Conservation (phyloP, 768 basidiomycete genomes). For the Kwoniella newhampshirensis region DNA sequence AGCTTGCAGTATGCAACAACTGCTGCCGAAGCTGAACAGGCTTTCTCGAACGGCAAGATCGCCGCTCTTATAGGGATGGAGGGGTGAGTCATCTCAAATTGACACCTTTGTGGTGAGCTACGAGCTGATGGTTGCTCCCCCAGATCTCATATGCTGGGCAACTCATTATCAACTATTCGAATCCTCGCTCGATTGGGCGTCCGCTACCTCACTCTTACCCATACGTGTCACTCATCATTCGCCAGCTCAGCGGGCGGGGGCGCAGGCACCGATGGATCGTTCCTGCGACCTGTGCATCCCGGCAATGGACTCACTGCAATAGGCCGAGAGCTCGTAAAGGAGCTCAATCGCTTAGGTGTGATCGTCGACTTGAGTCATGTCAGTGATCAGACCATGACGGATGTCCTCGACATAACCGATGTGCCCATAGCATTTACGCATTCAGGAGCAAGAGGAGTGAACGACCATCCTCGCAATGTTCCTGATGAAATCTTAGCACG, state of each 20-base stretch:
- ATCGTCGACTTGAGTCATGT: conserved; percentile 32
- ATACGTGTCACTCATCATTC: conserved; percentile 26
- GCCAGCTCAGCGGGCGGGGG: conserved; percentile 26
- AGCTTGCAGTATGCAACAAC: conserved; percentile 1
- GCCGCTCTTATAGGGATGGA: conserved; percentile 26
- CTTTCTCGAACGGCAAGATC: conserved; percentile 18
- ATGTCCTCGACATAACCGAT: conserved; percentile 19
- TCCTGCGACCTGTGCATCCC: conserved; percentile 12
- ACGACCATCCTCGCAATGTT: conserved; percentile 32
- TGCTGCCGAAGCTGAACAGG: conserved; percentile 1
- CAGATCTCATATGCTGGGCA: conserved; percentile 28
- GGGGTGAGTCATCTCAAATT: conserved; percentile 11
- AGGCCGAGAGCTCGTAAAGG: conserved; percentile 18
- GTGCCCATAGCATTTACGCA: conserved; percentile 29
- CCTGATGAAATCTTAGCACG: conserved; percentile 22
- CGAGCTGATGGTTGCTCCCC: background rate
- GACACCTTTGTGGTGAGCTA: background rate
- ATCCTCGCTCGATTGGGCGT: conserved; percentile 24
- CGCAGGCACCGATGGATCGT: conserved; percentile 14
- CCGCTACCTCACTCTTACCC: conserved; percentile 30
- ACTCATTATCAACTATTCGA: conserved; percentile 22
- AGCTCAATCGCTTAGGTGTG: conserved; percentile 30
- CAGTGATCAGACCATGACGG: conserved; percentile 15
- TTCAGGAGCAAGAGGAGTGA: conserved; percentile 17
- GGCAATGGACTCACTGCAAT: conserved; percentile 24